Base-by-base conservation (phyloP, 2,329 filamentous ascomycete genomes). In the Dactylellina sp. region DNA sequence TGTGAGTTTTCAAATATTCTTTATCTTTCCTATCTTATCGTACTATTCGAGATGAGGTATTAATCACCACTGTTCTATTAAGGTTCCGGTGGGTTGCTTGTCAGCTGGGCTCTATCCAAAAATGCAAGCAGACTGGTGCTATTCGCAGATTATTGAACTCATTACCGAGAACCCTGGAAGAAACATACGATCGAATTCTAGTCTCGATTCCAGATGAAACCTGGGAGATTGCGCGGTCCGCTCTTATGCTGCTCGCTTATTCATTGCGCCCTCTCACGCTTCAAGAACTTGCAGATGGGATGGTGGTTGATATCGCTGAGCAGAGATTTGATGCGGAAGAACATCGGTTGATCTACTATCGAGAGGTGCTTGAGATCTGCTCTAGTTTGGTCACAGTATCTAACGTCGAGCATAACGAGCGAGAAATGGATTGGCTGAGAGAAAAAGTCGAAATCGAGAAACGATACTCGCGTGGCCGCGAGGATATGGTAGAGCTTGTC, bases 21-120 rank as follows among this genome's bases (percentile, higher is more conserved):
- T 47, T 59, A 52, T n/a, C n/a, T n/a, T n/a, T n/a, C n/a, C n/a
- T n/a, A n/a, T n/a, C n/a, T n/a, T n/a, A n/a, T n/a, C n/a, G n/a
- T n/a, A n/a, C n/a, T n/a, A n/a, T n/a, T 49, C 20, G 6, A 14
- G 5, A 44, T 40, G 1, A 7, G 46, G n/a, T 7, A 61, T 18
- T n/a, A 47, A 37, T 71, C 22, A 70, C 11, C 11, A 37, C 16
- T n/a, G n/a, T 14, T 39, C 22, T 11, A 7, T 14, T 2, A 39
- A 79, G 78, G 65, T 80, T 80, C 25, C 78, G 79, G 6, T 80
- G 77, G 79, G 79, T 77, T 22, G 77, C 77, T 28, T 76, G 78
- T n/a, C 78, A 76, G 46, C 76, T 80, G 60, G 78, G 79, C n/a
- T 71, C 37, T 35, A 46, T 75, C 22, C 50, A 42, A 12, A 50